phyloP scores from a whole-genome alignment of 1,284 basidiomycete species.

The Ganoderma leucocontextum region DNA sequence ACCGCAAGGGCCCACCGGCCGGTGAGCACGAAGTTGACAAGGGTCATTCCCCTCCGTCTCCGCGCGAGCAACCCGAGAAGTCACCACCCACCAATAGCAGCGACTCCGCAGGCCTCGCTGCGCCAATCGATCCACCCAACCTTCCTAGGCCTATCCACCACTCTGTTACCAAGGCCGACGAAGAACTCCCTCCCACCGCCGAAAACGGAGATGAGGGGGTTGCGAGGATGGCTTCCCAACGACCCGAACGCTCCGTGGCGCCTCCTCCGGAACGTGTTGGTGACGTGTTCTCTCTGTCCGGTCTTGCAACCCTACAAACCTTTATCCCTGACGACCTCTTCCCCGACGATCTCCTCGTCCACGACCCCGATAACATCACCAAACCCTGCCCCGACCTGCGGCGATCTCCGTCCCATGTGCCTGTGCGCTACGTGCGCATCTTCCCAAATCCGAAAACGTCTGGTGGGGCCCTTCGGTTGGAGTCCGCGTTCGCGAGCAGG shows the following conservation, averaged over 20 bases:
- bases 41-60: not conserved
- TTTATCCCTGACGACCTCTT: conserved; percentile 38
- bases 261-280: not conserved
- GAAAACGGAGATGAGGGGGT: not conserved
- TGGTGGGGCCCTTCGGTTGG: not conserved
- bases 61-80: not conserved
- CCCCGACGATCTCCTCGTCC: conserved; percentile 43
- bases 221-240: not conserved
- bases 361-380: conserved; percentile 33
- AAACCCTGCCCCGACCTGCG: not conserved
- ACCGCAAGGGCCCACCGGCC: not conserved
- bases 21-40: not conserved
- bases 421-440: conserved; percentile 32
- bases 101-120: not conserved
- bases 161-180: not conserved
- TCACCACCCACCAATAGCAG: not conserved
- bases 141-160: not conserved
- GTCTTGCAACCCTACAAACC: conserved; percentile 37
- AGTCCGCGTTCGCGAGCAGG: conserved; percentile 19
- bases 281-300: conserved; percentile 15
- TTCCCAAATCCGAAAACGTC: conserved; percentile 33
- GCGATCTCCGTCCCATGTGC: not conserved
- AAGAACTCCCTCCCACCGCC: not conserved
- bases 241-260: not conserved
- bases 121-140: conserved; percentile 12